phyloP scores from a whole-genome alignment of 2,329 filamentous ascomycete species.

The Venturia effusa region DNA sequence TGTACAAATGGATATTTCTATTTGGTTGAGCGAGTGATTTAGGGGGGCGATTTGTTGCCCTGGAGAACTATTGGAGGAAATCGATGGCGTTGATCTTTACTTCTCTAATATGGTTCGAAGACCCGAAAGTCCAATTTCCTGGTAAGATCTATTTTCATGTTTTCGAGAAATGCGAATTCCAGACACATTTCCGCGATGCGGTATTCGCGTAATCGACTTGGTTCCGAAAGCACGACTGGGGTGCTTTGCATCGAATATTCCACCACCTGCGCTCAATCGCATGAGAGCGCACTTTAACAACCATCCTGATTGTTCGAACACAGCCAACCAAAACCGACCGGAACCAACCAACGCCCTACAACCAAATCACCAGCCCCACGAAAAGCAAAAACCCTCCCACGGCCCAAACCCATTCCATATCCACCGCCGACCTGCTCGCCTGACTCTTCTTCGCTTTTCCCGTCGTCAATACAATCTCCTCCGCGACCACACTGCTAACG shows the following conservation, averaged over 20 bases:
- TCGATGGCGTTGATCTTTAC: not conserved
- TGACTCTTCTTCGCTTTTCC: not conserved
- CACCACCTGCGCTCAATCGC: not conserved
- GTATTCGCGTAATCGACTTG: too few relatives aligned
- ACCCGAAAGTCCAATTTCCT: too few relatives aligned
- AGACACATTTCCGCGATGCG: too few relatives aligned
- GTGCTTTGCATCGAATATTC: too few relatives aligned
- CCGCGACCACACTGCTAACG: not conserved
- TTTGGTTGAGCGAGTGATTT: not conserved
- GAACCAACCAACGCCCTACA: not conserved
- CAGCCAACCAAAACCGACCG: not conserved
- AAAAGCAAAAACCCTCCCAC: not conserved
- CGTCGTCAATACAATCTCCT: not conserved
- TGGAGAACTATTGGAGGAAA: not conserved
- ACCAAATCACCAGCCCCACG: not conserved
- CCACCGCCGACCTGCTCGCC: not conserved
- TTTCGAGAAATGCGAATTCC: too few relatives aligned
- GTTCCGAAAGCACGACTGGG: too few relatives aligned
- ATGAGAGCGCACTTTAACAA: not conserved
- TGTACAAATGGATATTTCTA: too few relatives aligned
- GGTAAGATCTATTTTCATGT: too few relatives aligned
- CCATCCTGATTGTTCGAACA: not conserved
- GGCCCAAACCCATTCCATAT: not conserved
- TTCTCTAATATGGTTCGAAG: too few relatives aligned
- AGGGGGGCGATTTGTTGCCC: too few relatives aligned